Conservation (phyloP, 2,329 filamentous ascomycete genomes). For the Trichophyton simii region DNA sequence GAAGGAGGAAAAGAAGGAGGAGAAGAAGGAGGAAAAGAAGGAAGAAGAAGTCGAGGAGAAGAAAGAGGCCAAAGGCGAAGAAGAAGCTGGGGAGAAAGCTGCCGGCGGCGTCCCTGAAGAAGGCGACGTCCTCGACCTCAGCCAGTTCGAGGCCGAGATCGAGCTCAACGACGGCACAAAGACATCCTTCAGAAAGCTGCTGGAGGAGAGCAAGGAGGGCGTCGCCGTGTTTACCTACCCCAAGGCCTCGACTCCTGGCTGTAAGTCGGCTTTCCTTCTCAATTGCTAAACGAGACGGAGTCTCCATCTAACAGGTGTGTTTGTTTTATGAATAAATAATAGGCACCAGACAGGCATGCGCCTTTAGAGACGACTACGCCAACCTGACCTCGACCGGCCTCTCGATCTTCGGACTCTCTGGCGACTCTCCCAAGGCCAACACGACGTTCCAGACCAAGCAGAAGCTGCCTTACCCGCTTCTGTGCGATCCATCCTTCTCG, state of each 20-base stretch:
- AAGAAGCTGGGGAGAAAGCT: background rate
- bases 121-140: constrained; percentile 43
- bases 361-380: constrained; percentile 78
- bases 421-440: constrained; percentile 81
- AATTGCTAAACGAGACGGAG: background rate
- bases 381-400: constrained; percentile 66
- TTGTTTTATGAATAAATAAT: background rate
- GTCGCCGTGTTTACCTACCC: constrained; percentile 94
- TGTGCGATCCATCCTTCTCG: constrained; percentile 64
- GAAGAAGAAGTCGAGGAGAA: constrained; percentile 3
- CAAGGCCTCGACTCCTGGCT: constrained; percentile 85
- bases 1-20: background rate
- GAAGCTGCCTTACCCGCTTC: constrained; percentile 71
- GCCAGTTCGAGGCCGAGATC: constrained; percentile 54
- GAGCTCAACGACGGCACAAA: constrained; percentile 74
- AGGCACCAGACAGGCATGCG: constrained; percentile 88
- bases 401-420: constrained; percentile 78
- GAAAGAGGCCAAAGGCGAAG: constrained; percentile 6
- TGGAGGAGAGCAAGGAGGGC: constrained; percentile 71
- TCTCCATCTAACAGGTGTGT: background rate
- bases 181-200: constrained; percentile 65
- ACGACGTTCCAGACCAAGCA: constrained; percentile 87
- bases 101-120: background rate
- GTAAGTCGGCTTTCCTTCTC: constrained; percentile 43
- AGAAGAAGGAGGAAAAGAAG: constrained; percentile 12